Percentiles rank a stretch among this genome's conserved stretches.
phyloP scores from a whole-genome alignment of 345 rosid genomes.

The Psidium guajava region DNA sequence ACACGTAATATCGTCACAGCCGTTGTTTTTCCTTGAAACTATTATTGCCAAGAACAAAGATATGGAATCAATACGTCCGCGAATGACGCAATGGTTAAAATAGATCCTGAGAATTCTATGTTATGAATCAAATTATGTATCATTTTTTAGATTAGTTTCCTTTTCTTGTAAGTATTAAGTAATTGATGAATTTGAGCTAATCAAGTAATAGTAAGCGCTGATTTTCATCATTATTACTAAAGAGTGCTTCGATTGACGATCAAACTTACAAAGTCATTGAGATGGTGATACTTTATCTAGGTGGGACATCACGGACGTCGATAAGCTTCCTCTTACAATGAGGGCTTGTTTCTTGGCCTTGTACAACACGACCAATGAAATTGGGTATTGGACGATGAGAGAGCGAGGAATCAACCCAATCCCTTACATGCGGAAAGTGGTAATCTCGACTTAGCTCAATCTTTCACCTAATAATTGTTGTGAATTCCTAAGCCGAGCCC shows the following conservation, averaged over 20 bases:
- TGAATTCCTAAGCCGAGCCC: not conserved
- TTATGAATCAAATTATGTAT: too few relatives aligned
- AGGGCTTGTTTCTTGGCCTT: not conserved
- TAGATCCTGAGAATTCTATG: not conserved
- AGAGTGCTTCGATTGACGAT: not conserved
- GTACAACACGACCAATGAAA: conserved; percentile 3
- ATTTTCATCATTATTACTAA: too few relatives aligned
- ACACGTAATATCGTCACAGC: not conserved
- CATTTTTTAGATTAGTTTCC: not conserved
- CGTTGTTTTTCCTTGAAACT: not conserved
- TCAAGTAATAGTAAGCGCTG: not conserved
- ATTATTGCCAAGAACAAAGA: not conserved
- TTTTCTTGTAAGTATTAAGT: not conserved
- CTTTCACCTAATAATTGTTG: not conserved
- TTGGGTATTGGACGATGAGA: not conserved
- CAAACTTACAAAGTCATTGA: not conserved
- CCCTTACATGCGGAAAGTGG: conserved; percentile 3
- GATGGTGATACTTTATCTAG: not conserved
- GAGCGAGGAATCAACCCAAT: conserved; percentile 1
- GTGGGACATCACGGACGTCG: not conserved
- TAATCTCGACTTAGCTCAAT: not conserved
- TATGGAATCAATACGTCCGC: not conserved
- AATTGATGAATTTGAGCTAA: not conserved
- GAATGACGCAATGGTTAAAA: not conserved
- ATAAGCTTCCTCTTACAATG: not conserved